These are phyloP conservation scores for Mycena galericulata DNA, from an alignment of 768 basidiomycete genomes.

Conservation along the genomic window DNA sequence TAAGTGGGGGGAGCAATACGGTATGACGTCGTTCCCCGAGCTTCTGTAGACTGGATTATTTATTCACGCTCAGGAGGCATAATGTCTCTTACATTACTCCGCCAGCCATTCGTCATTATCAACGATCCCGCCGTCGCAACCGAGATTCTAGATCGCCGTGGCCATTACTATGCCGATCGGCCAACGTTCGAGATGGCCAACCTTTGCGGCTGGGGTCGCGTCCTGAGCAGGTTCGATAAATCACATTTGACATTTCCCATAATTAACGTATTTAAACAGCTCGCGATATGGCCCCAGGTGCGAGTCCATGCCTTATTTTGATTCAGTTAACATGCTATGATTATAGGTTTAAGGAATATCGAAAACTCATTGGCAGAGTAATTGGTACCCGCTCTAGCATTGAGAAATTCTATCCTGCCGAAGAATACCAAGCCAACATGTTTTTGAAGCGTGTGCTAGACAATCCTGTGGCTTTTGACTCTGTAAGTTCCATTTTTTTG, in stretches of 20 bases:
- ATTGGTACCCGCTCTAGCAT: constrained; percentile 53
- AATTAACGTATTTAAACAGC: background rate
- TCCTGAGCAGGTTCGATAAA: constrained; percentile 16
- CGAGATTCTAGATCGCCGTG: constrained; percentile 55
- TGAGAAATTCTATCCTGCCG: constrained; percentile 51
- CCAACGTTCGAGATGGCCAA: constrained; percentile 55
- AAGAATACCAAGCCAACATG: constrained; percentile 52
- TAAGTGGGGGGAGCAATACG: constrained; percentile 2
- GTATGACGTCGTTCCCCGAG: background rate
- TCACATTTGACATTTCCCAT: background rate
- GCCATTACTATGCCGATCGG: constrained; percentile 55
- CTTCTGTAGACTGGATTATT: background rate
- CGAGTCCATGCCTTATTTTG: background rate
- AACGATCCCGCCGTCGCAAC: constrained; percentile 30
- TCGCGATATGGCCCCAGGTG: constrained; percentile 11
- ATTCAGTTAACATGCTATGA: background rate
- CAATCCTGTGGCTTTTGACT: constrained; percentile 43
- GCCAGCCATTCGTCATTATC: constrained; percentile 36
- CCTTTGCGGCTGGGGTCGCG: constrained; percentile 25
- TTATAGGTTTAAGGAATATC: constrained; percentile 30
- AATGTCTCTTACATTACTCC: constrained; percentile 25
- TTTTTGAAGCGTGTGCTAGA: constrained; percentile 52
- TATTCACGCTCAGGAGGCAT: constrained; percentile 14
- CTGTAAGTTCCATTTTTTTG: constrained; percentile 2
- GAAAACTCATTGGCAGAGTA: constrained; percentile 54